These are phyloP conservation scores for Samsoniella hepiali DNA, from an alignment of 2,329 filamentous ascomycete genomes.

Conservation along the genomic window DNA sequence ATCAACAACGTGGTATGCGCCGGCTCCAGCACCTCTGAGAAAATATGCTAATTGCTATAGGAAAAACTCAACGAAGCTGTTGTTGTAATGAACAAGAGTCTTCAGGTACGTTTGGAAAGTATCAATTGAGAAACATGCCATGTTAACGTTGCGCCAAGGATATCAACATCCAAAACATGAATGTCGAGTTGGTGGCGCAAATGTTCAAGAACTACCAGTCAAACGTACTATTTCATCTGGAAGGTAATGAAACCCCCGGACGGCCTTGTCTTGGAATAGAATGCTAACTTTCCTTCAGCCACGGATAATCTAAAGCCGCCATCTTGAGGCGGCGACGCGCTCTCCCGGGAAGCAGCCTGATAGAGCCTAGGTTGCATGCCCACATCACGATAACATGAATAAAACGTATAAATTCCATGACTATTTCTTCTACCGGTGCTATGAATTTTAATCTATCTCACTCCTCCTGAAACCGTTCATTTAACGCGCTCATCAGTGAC, in stretches of 20 bases:
- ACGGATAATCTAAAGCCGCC: slow-evolving; percentile 82
- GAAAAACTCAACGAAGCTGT: slow-evolving; percentile 97
- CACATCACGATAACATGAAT: slow-evolving; percentile 9
- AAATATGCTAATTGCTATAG: slow-evolving; percentile 44
- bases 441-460: background rate
- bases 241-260: slow-evolving; percentile 58
- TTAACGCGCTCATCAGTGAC: background rate
- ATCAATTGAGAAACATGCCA: background rate
- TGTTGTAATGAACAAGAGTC: slow-evolving; percentile 85
- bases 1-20: slow-evolving; percentile 92
- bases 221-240: slow-evolving; percentile 93
- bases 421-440: background rate
- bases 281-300: slow-evolving; percentile 46
- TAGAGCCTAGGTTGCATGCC: background rate
- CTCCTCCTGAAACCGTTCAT: background rate
- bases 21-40: background rate
- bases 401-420: background rate
- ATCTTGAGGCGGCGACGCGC: slow-evolving; percentile 42
- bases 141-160: slow-evolving; percentile 53
- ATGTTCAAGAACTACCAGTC: slow-evolving; percentile 99
- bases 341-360: background rate
- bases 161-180: slow-evolving; percentile 98
- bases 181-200: slow-evolving; percentile 93
- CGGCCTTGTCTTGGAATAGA: background rate
- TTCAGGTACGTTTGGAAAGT: slow-evolving; percentile 58